Conservation (phyloP, 805 yeast species). For the Ogataea zsoltii region DNA sequence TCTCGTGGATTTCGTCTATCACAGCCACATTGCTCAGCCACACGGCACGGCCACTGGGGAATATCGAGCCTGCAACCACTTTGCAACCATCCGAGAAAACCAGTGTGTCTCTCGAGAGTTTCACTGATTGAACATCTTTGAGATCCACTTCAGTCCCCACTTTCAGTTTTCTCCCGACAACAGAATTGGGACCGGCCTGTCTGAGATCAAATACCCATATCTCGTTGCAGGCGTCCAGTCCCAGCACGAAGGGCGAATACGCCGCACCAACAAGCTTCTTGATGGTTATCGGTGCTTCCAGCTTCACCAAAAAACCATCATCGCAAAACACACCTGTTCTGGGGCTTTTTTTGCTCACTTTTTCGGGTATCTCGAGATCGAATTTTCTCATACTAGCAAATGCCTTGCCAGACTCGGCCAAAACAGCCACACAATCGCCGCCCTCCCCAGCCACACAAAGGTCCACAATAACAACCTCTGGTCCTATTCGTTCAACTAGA, state of each 20-base stretch:
- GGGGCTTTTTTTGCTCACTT: too few relatives aligned
- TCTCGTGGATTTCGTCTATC: constrained; percentile 10
- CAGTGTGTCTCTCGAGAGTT: neutral
- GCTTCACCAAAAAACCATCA: constrained; percentile 8
- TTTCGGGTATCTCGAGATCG: constrained; percentile 1
- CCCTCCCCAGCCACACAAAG: constrained; percentile 10
- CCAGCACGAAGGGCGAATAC: constrained; percentile 11
- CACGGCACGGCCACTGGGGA: neutral
- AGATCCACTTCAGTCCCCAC: too few relatives aligned
- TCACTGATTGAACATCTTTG: neutral
- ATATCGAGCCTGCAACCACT: neutral
- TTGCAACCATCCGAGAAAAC: neutral
- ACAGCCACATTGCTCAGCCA: neutral
- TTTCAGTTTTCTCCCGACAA: too few relatives aligned
- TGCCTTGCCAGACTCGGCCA: constrained; percentile 15
- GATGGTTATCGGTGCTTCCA: neutral
- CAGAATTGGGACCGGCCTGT: neutral
- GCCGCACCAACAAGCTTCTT: constrained; percentile 10
- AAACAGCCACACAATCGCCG: constrained; percentile 15
- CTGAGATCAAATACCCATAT: constrained; percentile 12
- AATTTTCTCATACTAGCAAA: constrained; percentile 9
- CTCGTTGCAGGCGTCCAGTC: neutral
- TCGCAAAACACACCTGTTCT: constrained; percentile 6
- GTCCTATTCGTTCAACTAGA: constrained; percentile 7
- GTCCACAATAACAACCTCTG: constrained; percentile 11